Conservation (phyloP, 2,329 filamentous ascomycete genomes). For the Alternaria alternata region DNA sequence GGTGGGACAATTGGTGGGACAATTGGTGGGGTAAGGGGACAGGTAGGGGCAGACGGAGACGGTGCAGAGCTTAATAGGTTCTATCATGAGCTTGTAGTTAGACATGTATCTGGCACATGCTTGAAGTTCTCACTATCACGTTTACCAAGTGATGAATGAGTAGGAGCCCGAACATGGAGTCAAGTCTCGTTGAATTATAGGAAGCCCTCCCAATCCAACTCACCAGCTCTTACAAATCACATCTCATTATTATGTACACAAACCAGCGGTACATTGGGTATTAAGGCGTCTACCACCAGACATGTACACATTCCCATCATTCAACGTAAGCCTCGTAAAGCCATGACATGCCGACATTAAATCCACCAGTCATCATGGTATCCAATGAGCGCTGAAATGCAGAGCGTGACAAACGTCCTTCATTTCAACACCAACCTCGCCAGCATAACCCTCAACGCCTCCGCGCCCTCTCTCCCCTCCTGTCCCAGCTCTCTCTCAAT, state of each 20-base stretch:
- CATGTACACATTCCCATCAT: neutral
- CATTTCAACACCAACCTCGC: constrained; percentile 50
- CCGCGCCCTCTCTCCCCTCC: constrained; percentile 48
- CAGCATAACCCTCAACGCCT: constrained; percentile 52
- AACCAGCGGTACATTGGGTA: neutral
- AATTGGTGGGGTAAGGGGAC: neutral
- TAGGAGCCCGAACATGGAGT: neutral
- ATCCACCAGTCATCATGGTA: neutral
- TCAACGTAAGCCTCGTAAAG: constrained; percentile 1
- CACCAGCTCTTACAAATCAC: neutral
- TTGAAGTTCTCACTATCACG: neutral
- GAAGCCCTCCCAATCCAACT: neutral
- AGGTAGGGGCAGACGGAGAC: neutral
- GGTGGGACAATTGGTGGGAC: neutral
- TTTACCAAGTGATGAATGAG: neutral
- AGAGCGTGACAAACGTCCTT: neutral
- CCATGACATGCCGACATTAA: neutral
- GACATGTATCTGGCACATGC: neutral
- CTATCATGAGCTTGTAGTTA: neutral
- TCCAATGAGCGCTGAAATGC: neutral
- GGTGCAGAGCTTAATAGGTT: neutral
- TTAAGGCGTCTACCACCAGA: neutral
- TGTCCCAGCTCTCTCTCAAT: constrained; percentile 50
- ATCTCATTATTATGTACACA: neutral
- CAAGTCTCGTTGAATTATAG: neutral